A percentile compares a stretch with the other conserved stretches of the same genome.
phyloP scores from a whole-genome alignment of 163 green algal species.

The Chlorella variabilis region DNA sequence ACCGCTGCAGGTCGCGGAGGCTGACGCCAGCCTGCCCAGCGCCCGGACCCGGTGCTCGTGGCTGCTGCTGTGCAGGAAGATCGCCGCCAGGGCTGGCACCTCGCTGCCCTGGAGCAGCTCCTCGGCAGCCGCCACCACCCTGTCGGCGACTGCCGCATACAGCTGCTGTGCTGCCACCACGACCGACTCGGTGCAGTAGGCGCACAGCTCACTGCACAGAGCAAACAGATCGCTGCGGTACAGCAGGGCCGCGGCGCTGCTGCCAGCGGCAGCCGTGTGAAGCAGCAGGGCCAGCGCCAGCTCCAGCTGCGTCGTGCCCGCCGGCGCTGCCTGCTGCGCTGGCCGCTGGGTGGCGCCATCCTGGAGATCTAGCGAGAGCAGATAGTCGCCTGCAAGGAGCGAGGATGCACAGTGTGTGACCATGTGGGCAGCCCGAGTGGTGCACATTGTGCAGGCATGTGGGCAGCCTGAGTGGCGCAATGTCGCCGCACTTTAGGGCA shows the following conservation, averaged over 20 bases:
- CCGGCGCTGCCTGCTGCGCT: background rate
- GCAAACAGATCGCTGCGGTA: slow-evolving; percentile 2
- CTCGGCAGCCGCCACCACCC: slow-evolving; percentile 9
- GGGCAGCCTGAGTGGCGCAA: no score
- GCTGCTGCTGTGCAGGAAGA: background rate
- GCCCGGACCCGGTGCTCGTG: background rate
- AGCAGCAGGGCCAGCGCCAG: background rate
- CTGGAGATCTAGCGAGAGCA: slow-evolving; percentile 32
- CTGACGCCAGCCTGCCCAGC: slow-evolving; percentile 20
- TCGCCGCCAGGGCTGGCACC: background rate
- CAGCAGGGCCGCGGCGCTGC: background rate
- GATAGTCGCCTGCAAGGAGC: slow-evolving; percentile 41
- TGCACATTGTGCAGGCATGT: no score
- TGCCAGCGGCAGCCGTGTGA: background rate
- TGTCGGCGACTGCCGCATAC: background rate
- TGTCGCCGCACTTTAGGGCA: no score
- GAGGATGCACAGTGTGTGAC: background rate
- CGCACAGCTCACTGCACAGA: slow-evolving; percentile 21
- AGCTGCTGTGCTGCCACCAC: slow-evolving; percentile 11
- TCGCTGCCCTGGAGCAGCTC: background rate
- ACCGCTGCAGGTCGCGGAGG: slow-evolving; percentile 29
- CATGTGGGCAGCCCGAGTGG: no score
- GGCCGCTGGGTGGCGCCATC: background rate
- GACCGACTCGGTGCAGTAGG: slow-evolving; percentile 24
- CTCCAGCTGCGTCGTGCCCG: slow-evolving; percentile 6